Conservation (phyloP, 371 early-diverging fungal genomes). For the Apophysomyces elegans region DNA sequence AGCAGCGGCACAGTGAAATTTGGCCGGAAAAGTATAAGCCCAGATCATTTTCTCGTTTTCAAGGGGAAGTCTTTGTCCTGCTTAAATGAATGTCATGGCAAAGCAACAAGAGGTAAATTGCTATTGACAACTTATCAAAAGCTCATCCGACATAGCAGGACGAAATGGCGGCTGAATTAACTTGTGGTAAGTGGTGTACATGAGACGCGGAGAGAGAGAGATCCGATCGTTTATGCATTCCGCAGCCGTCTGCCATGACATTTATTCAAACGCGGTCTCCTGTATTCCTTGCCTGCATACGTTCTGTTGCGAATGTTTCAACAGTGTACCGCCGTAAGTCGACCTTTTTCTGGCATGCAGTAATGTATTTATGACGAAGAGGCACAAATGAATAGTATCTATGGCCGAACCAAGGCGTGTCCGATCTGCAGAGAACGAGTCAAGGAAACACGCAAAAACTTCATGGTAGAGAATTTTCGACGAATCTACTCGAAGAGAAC, state of each 20-base stretch:
- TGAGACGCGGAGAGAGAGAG: not conserved
- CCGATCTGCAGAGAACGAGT: slow-evolving; percentile 26
- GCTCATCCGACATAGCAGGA: not conserved
- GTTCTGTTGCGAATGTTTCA: slow-evolving; percentile 22
- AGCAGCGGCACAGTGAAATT: not conserved
- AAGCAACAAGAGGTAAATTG: not conserved
- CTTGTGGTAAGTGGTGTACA: not conserved
- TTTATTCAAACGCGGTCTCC: slow-evolving; percentile 26
- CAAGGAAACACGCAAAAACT: slow-evolving; percentile 14
- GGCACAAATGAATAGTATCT: not conserved
- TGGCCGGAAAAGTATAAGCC: not conserved
- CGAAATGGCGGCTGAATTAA: slow-evolving; percentile 3
- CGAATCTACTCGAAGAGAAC: slow-evolving; percentile 12
- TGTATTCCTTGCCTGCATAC: slow-evolving; percentile 33
- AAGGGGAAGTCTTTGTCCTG: not conserved
- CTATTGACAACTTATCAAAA: no score
- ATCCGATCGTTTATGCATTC: not conserved
- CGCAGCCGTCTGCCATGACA: slow-evolving; percentile 29
- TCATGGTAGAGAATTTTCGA: slow-evolving; percentile 22
- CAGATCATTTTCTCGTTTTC: not conserved
- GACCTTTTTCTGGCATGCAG: not conserved
- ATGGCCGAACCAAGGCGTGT: slow-evolving; percentile 9
- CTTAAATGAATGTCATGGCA: not conserved
- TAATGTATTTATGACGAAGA: not conserved
- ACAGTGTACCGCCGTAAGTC: not conserved